Percentiles rank a stretch among this genome's conserved stretches.
phyloP scores from a whole-genome alignment of 2,329 filamentous ascomycete species.

The Fusarium marasasianum region DNA sequence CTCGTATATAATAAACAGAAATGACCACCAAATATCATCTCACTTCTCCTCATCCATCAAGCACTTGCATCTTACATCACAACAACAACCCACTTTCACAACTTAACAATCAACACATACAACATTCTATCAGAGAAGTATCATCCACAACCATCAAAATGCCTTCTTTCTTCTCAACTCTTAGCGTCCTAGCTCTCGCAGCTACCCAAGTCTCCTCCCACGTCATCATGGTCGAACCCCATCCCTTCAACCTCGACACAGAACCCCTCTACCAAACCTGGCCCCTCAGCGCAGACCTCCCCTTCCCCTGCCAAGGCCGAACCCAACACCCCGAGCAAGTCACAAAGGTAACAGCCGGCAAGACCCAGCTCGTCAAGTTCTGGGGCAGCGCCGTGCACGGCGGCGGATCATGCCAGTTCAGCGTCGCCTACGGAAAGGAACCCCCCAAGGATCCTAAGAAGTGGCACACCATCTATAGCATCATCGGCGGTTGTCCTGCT shows the following conservation, averaged over 20 bases:
- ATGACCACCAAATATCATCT: background rate
- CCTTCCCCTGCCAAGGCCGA: constrained; percentile 40
- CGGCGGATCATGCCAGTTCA: constrained; percentile 42
- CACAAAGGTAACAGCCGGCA: constrained; percentile 38
- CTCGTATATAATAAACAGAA: background rate
- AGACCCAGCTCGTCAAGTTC: constrained; percentile 37
- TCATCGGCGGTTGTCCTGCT: constrained; percentile 41
- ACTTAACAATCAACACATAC: background rate
- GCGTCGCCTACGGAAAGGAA: constrained; percentile 35
- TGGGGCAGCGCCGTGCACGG: constrained; percentile 44
- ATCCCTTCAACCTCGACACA: constrained; percentile 43
- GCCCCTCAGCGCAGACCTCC: constrained; percentile 30
- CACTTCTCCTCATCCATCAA: background rate
- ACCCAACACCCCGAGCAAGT: constrained; percentile 32
- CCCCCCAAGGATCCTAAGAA: constrained; percentile 23
- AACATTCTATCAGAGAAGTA: background rate
- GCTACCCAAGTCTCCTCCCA: constrained; percentile 12
- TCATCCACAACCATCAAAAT: background rate
- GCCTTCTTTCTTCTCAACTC: background rate
- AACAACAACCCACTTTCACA: background rate
- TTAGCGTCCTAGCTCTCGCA: constrained; percentile 7
- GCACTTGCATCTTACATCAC: background rate
- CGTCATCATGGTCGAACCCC: constrained; percentile 43
- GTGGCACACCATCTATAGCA: constrained; percentile 41
- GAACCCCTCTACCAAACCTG: constrained; percentile 34